A percentile compares a stretch with the other conserved stretches of the same genome.
These are phyloP conservation scores for Cyberlindnera petersonii DNA, from an alignment of 805 yeast species.

Conservation along the genomic window DNA sequence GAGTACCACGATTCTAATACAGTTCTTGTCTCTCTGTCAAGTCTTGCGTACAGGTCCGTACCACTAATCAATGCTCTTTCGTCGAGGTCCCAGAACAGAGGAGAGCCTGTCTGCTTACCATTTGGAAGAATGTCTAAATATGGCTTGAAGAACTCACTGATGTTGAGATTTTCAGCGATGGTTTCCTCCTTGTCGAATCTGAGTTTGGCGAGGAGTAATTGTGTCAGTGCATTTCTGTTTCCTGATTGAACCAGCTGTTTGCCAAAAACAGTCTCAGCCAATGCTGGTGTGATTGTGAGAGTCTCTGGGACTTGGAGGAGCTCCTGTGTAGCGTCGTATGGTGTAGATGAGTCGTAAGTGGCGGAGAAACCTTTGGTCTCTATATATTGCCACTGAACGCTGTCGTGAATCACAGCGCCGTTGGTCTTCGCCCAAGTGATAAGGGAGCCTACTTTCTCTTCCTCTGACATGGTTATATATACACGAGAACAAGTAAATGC, in stretches of 20 bases:
- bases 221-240: slow-evolving; percentile 22
- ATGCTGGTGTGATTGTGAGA: slow-evolving; percentile 34
- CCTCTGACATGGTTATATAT: slow-evolving; percentile 2
- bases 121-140: slow-evolving; percentile 50
- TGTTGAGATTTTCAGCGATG: slow-evolving; percentile 6
- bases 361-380: slow-evolving; percentile 34
- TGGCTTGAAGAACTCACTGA: slow-evolving; percentile 32
- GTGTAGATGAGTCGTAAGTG: slow-evolving; percentile 17
- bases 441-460: slow-evolving; percentile 12
- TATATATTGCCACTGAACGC: slow-evolving; percentile 32
- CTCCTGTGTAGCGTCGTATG: slow-evolving; percentile 11
- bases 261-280: slow-evolving; percentile 32
- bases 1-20: slow-evolving; percentile 60
- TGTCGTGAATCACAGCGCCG: slow-evolving; percentile 35
- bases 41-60: slow-evolving; percentile 61
- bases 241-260: slow-evolving; percentile 7
- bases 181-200: slow-evolving; percentile 33
- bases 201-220: slow-evolving; percentile 39
- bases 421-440: slow-evolving; percentile 37
- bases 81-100: slow-evolving; percentile 58
- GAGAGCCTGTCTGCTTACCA: slow-evolving; percentile 45
- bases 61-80: slow-evolving; percentile 55
- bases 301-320: slow-evolving; percentile 37
- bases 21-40: slow-evolving; percentile 41
- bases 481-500: too few species aligned